These are phyloP conservation scores for Tuber melanosporum DNA, from an alignment of 495 filamentous ascomycete genomes.

Conservation along the genomic window DNA sequence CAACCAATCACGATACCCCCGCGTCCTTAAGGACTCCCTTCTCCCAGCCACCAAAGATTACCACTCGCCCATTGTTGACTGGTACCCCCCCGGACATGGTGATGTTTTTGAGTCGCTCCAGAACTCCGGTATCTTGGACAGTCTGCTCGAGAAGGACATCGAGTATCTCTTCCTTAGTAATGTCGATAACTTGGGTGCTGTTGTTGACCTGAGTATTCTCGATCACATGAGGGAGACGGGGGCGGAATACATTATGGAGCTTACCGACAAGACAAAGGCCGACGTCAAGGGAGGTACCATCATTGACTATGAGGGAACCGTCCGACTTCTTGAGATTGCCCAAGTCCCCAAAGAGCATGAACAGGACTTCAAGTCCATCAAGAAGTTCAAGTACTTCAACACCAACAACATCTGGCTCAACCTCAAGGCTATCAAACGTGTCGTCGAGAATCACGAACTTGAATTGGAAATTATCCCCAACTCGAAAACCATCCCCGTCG, in stretches of 20 bases:
- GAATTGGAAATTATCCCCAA: slow-evolving; percentile 99
- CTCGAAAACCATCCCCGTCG: slow-evolving; percentile 93
- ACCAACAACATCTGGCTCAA: slow-evolving; percentile 99
- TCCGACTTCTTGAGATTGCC: slow-evolving; percentile 93
- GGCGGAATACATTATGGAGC: slow-evolving; percentile 98
- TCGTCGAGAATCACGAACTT: slow-evolving; percentile 96
- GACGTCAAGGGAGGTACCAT: slow-evolving; percentile 99
- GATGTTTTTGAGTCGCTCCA: slow-evolving; percentile 99
- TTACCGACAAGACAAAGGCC: slow-evolving; percentile 99
- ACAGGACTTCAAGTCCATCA: slow-evolving; percentile 99
- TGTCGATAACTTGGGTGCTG: slow-evolving; percentile 96
- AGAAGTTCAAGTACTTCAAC: slow-evolving; percentile 99
- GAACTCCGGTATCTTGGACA: slow-evolving; percentile 96
- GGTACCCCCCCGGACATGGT: slow-evolving; percentile 98
- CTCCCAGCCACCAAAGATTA: slow-evolving; percentile 88
- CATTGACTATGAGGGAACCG: slow-evolving; percentile 96
- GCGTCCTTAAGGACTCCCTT: slow-evolving; percentile 95
- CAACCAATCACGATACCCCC: slow-evolving; percentile 98
- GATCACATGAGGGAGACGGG: slow-evolving; percentile 98
- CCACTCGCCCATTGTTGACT: slow-evolving; percentile 85
- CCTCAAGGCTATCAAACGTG: slow-evolving; percentile 92
- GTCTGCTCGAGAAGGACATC: slow-evolving; percentile 86
- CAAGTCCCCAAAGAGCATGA: slow-evolving; percentile 99
- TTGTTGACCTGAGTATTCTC: slow-evolving; percentile 93
- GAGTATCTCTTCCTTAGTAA: slow-evolving; percentile 99